Evolutionary conservation across 2,329 filamentous ascomycete genomes (phyloP).

Genomic region (Pestalotiopsis sp.): DNA sequence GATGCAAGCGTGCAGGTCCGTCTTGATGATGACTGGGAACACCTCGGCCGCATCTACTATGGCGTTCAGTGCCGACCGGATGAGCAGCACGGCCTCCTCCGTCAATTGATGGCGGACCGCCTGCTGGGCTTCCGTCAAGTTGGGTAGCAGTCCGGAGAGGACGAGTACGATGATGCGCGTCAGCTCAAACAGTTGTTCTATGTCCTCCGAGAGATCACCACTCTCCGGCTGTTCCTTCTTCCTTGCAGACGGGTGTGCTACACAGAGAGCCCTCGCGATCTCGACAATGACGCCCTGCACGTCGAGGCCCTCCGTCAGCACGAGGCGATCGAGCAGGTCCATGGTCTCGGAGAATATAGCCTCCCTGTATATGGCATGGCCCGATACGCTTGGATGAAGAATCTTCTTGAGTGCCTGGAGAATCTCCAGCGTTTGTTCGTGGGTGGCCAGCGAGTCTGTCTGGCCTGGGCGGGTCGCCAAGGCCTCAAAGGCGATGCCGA

Average conservation of each 20-base stretch:
- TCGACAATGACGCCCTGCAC: conserved; percentile 93
- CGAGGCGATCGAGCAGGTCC: conserved; percentile 90
- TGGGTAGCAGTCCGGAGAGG: conserved; percentile 83
- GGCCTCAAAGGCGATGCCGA: conserved; percentile 94
- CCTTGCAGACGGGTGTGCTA: conserved; percentile 88
- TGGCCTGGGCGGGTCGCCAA: conserved; percentile 78
- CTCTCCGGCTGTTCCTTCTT: conserved; percentile 68
- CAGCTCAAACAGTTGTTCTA: conserved; percentile 95
- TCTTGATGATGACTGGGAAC: conserved; percentile 95
- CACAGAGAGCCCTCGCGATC: conserved; percentile 86
- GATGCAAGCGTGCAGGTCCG: conserved; percentile 93
- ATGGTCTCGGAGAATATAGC: conserved; percentile 97
- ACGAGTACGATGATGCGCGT: conserved; percentile 96
- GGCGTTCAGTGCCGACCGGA: conserved; percentile 80
- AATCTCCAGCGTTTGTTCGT: conserved; percentile 84
- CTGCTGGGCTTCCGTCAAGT: conserved; percentile 69
- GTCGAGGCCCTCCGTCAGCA: conserved; percentile 85
- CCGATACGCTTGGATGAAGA: conserved; percentile 88
- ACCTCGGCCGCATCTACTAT: conserved; percentile 94
- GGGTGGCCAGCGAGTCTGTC: conserved; percentile 67
- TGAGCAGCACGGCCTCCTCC: conserved; percentile 82
- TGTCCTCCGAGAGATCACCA: conserved; percentile 88
- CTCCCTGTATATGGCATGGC: conserved; percentile 94
- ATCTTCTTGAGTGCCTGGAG: conserved; percentile 93
- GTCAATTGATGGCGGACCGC: conserved; percentile 77